Evolutionary conservation across 352 stramenopile species (phyloP).

Genomic region (Stramenopiles sp.): DNA sequence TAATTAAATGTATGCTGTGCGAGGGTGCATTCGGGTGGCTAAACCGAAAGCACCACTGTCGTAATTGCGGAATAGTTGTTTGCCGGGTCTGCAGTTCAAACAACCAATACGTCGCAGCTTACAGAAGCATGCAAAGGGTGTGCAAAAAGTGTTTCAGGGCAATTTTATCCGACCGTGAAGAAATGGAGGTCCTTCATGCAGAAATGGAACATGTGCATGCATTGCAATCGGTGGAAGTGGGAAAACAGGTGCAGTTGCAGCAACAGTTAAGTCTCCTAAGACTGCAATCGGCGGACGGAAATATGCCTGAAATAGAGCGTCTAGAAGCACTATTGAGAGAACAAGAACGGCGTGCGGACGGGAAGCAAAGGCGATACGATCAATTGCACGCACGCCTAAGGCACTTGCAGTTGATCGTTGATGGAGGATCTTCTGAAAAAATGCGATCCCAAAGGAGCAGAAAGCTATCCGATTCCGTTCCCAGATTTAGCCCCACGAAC

Average conservation of each 20-base stretch:
- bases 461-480: no score
- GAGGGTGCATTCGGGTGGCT: not conserved
- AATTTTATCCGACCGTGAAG: not conserved
- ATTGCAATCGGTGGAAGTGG: not conserved
- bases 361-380: not conserved
- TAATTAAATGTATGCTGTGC: constrained; percentile 1
- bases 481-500: no score
- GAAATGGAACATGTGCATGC: not conserved
- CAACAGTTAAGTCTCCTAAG: not conserved
- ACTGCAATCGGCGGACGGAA: not conserved
- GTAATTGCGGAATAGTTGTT: not conserved
- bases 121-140: not conserved
- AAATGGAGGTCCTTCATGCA: not conserved
- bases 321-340: not conserved
- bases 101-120: not conserved
- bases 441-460: no score
- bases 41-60: not conserved
- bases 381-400: not conserved
- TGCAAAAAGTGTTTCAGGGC: not conserved
- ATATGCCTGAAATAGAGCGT: not conserved
- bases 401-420: not conserved
- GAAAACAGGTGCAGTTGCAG: not conserved
- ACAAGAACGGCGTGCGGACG: not conserved
- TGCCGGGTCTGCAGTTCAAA: not conserved
- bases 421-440: not conserved